phyloP scores from a whole-genome alignment of 345 rosid species.

The Diplotaxis tenuifolia region DNA sequence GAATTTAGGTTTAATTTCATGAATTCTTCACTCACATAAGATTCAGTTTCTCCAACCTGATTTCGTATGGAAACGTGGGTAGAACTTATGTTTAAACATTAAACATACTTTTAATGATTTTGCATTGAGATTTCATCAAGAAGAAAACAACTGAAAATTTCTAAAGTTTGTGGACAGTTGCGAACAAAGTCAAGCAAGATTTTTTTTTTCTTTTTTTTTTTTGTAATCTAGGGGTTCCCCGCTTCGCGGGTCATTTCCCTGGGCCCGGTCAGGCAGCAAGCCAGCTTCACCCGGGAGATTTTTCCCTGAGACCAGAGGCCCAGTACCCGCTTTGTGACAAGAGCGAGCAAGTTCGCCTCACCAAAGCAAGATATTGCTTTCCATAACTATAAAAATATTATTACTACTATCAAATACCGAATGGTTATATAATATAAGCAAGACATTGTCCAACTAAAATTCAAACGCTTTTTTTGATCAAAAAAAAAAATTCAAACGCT shows the following conservation, averaged over 20 bases:
- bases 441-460: not conserved
- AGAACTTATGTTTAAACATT: slow-evolving; percentile 16
- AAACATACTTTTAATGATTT: not conserved
- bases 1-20: slow-evolving; percentile 14
- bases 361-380: not conserved
- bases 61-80: slow-evolving; percentile 15
- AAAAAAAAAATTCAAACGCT: too few species aligned
- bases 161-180: not conserved
- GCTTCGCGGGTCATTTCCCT: too few species aligned
- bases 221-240: too few species aligned
- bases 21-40: not conserved
- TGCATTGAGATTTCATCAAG: not conserved
- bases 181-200: not conserved
- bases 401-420: not conserved
- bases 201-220: too few species aligned
- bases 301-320: too few species aligned
- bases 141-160: not conserved
- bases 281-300: too few species aligned
- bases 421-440: not conserved
- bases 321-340: too few species aligned
- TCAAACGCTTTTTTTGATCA: too few species aligned
- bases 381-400: not conserved
- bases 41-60: slow-evolving; percentile 11
- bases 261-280: too few species aligned
- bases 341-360: too few species aligned